Conservation (phyloP, 1,284 basidiomycete genomes). For the Marasmius tenuissimus region DNA sequence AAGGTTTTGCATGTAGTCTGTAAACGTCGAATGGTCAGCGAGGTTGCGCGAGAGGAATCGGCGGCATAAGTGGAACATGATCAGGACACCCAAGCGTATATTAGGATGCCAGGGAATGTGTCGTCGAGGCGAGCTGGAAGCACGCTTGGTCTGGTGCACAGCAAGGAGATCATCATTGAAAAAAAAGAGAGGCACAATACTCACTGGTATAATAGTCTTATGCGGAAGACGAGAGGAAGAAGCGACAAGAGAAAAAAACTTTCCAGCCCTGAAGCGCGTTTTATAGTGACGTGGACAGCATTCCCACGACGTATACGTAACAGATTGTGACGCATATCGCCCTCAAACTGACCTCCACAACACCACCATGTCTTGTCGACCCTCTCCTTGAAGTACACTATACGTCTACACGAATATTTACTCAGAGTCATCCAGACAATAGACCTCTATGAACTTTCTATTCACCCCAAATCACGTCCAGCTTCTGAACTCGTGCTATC, state of each 20-base stretch:
- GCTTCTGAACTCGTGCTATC: conserved; percentile 90
- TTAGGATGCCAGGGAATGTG: conserved; percentile 40
- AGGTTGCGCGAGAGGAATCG: conserved; percentile 7
- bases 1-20: not conserved
- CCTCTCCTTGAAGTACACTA: no score
- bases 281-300: not conserved
- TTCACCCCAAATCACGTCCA: conserved; percentile 86
- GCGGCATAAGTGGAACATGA: conserved; percentile 10
- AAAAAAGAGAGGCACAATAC: conserved; percentile 2
- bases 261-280: not conserved
- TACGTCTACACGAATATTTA: no score
- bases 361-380: no score
- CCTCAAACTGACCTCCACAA: not conserved
- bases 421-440: not conserved
- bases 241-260: not conserved
- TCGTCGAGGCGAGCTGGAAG: conserved; percentile 39
- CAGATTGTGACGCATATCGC: not conserved
- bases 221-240: conserved; percentile 2
- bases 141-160: conserved; percentile 56
- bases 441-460: conserved; percentile 47
- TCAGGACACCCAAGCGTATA: conserved; percentile 52
- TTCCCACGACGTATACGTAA: not conserved
- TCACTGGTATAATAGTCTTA: conserved; percentile 5
- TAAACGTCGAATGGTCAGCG: conserved; percentile 1
- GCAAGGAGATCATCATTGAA: conserved; percentile 30